Evolutionary conservation across 805 yeast genomes (phyloP).

Genomic region (Kuraishia ogatae): DNA sequence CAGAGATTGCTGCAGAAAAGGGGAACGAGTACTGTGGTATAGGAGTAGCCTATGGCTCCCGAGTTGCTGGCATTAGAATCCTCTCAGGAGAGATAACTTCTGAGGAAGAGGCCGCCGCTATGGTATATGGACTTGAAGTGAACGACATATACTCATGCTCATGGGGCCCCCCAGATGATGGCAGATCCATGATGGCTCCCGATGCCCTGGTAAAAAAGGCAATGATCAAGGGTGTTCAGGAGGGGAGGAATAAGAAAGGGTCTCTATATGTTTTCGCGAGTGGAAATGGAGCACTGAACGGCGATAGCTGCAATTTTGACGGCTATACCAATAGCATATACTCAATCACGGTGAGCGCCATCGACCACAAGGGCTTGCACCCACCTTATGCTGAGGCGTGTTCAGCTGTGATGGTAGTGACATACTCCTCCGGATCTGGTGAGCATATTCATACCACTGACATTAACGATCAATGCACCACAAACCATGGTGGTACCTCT

Average conservation of each 20-base stretch:
- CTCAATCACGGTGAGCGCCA: conserved; percentile 90
- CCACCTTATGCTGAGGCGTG: conserved; percentile 91
- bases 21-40: conserved; percentile 84
- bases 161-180: conserved; percentile 98
- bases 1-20: conserved; percentile 87
- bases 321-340: conserved; percentile 95
- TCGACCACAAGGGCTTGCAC: conserved; percentile 79
- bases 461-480: conserved; percentile 58
- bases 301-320: conserved; percentile 92
- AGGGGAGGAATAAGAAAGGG: conserved; percentile 78
- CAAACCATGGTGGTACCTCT: conserved; percentile 89
- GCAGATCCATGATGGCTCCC: conserved; percentile 80
- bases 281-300: conserved; percentile 81
- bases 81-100: conserved; percentile 71
- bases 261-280: conserved; percentile 90
- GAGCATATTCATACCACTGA: conserved; percentile 89
- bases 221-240: conserved; percentile 71
- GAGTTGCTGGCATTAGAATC: conserved; percentile 86
- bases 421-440: conserved; percentile 86
- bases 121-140: conserved; percentile 68
- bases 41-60: conserved; percentile 87
- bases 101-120: conserved; percentile 87
- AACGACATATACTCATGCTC: conserved; percentile 96
- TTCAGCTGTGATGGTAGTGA: conserved; percentile 88
- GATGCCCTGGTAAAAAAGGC: conserved; percentile 72